Percentiles rank a stretch among this genome's conserved stretches.
These are phyloP conservation scores for Primulina tabacum DNA, from an alignment of 257 asterid species.

Conservation along the genomic window DNA sequence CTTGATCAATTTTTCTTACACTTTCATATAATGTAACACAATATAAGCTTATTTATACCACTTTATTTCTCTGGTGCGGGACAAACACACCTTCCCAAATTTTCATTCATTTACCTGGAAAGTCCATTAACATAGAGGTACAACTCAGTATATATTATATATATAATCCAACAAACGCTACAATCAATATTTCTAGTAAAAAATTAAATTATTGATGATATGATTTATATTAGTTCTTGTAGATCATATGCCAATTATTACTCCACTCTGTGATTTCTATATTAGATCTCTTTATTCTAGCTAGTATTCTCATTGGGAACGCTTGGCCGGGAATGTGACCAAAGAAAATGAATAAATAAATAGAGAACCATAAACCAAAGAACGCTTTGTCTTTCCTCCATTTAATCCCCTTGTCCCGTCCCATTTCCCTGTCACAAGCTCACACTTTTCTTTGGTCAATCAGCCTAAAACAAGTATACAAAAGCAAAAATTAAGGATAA, in stretches of 20 bases:
- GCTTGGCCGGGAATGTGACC: neutral
- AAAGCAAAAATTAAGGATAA: neutral
- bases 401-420: conserved; percentile 28
- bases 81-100: no score
- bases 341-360: neutral
- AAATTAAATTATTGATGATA: no score
- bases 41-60: no score
- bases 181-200: neutral
- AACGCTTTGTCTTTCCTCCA: conserved; percentile 15
- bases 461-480: neutral
- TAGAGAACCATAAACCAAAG: conserved; percentile 17
- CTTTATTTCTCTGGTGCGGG: fast-evolving
- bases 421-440: conserved; percentile 6
- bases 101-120: no score
- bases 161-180: neutral
- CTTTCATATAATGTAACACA: no score
- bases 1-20: no score
- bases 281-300: neutral
- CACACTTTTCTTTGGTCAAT: neutral
- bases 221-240: no score
- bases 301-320: neutral
- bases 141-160: no score
- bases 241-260: no score
- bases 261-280: no score
- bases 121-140: no score